Evolutionary conservation across 2,329 filamentous ascomycete genomes (phyloP).

Genomic region (Fusarium sp.): DNA sequence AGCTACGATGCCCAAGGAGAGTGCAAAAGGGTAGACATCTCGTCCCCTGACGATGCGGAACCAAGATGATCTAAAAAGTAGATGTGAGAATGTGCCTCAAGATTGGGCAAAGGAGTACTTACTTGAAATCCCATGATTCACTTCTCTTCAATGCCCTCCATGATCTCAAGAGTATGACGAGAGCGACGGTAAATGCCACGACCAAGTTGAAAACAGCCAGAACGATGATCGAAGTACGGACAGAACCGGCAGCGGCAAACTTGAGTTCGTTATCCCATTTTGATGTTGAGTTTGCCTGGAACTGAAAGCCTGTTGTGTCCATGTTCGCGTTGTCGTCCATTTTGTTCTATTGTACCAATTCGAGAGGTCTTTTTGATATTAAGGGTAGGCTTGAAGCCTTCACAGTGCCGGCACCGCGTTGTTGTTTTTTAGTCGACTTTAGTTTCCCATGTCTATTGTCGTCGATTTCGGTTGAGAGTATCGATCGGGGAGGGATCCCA

Average conservation of each 20-base stretch:
- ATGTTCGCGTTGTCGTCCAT: slow-evolving; percentile 26
- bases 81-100: slow-evolving; percentile 19
- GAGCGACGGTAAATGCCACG: slow-evolving; percentile 65
- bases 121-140: slow-evolving; percentile 57
- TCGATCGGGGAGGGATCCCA: not conserved
- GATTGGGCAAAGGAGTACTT: slow-evolving; percentile 16
- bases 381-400: slow-evolving; percentile 37
- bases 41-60: slow-evolving; percentile 59
- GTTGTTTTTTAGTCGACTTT: slow-evolving; percentile 20
- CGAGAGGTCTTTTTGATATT: slow-evolving; percentile 12
- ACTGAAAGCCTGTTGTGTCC: slow-evolving; percentile 46
- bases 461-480: slow-evolving; percentile 4
- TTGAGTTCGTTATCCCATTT: slow-evolving; percentile 62
- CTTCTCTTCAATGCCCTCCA: slow-evolving; percentile 59
- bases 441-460: slow-evolving; percentile 37
- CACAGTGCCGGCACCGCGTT: slow-evolving; percentile 46
- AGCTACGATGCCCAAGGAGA: slow-evolving; percentile 67
- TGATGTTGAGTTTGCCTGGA: slow-evolving; percentile 56
- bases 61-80: slow-evolving; percentile 49
- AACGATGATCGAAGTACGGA: slow-evolving; percentile 70
- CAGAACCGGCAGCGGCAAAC: slow-evolving; percentile 65
- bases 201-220: slow-evolving; percentile 70
- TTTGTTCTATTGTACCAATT: slow-evolving; percentile 21
- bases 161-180: slow-evolving; percentile 67
- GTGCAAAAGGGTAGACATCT: slow-evolving; percentile 65